A percentile compares a stretch with the other conserved stretches of the same genome.
Conservation (phyloP, 495 filamentous ascomycete genomes). For the Tuber brumale region DNA sequence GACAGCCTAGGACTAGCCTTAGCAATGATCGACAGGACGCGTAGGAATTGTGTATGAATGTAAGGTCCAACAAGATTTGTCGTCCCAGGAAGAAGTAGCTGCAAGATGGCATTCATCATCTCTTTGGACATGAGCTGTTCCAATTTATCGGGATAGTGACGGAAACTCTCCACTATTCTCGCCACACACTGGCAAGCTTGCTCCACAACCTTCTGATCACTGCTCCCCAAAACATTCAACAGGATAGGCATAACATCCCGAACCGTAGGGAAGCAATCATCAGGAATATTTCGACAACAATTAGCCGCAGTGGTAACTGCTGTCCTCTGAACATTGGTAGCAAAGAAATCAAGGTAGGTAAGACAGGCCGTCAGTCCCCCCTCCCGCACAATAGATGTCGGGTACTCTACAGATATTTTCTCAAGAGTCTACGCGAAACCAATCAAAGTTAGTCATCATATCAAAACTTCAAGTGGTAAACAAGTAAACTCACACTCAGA, state of each 20-base stretch:
- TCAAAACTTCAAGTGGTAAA: background rate
- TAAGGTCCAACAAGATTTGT: conserved; percentile 92
- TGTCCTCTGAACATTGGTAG: conserved; percentile 91
- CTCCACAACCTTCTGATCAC: conserved; percentile 93
- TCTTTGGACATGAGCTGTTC: conserved; percentile 86
- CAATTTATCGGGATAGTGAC: conserved; percentile 72
- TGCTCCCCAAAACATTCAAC: conserved; percentile 79
- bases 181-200: conserved; percentile 94
- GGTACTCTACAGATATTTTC: conserved; percentile 96
- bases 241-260: conserved; percentile 93
- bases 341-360: conserved; percentile 93
- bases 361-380: conserved; percentile 91
- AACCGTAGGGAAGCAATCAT: conserved; percentile 82
- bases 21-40: conserved; percentile 79
- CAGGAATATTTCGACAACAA: conserved; percentile 91
- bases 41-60: conserved; percentile 94
- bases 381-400: conserved; percentile 89
- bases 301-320: conserved; percentile 97
- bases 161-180: conserved; percentile 95
- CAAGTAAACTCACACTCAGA: conserved; percentile 59
- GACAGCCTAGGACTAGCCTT: conserved; percentile 81
- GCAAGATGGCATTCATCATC: conserved; percentile 78
- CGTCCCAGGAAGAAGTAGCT: conserved; percentile 84
- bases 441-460: conserved; percentile 27
- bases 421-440: conserved; percentile 64